These are phyloP conservation scores for Cyberlindnera petersonii DNA, from an alignment of 805 yeast species.

Conservation along the genomic window DNA sequence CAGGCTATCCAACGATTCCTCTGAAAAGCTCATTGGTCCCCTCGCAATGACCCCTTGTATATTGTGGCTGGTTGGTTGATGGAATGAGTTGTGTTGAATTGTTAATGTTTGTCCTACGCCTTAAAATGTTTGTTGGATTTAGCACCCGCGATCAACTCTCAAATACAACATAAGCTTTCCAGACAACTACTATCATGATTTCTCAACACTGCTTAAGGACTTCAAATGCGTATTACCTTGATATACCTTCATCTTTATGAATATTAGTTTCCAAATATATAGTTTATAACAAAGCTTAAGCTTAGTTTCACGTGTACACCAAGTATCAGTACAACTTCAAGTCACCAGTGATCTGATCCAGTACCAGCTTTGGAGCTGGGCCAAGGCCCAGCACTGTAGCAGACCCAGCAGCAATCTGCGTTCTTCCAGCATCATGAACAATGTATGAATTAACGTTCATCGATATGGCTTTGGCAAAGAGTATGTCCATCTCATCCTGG, in stretches of 20 bases:
- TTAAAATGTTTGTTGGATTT: too few species aligned
- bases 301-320: too few species aligned
- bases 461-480: slow-evolving; percentile 78
- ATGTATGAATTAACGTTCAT: slow-evolving; percentile 73
- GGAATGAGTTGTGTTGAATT: background rate
- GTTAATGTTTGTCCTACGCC: background rate
- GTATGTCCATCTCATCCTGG: slow-evolving; percentile 63
- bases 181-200: too few species aligned
- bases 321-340: slow-evolving; percentile 59
- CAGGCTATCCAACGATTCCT: slow-evolving; percentile 10
- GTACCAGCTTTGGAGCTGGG: slow-evolving; percentile 81
- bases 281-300: too few species aligned
- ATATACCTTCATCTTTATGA: background rate
- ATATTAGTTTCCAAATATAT: background rate
- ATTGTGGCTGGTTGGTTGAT: too few species aligned
- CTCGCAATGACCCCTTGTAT: too few species aligned
- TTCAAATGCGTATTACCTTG: background rate
- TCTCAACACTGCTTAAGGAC: too few species aligned
- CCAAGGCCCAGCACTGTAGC: slow-evolving; percentile 97
- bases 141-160: too few species aligned
- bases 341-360: slow-evolving; percentile 79
- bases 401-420: slow-evolving; percentile 93
- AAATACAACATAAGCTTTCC: too few species aligned
- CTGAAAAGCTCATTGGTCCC: slow-evolving; percentile 9
- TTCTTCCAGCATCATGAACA: slow-evolving; percentile 95